Conservation (phyloP, 1,284 basidiomycete species). For the Paramarasmius palmivorus region DNA sequence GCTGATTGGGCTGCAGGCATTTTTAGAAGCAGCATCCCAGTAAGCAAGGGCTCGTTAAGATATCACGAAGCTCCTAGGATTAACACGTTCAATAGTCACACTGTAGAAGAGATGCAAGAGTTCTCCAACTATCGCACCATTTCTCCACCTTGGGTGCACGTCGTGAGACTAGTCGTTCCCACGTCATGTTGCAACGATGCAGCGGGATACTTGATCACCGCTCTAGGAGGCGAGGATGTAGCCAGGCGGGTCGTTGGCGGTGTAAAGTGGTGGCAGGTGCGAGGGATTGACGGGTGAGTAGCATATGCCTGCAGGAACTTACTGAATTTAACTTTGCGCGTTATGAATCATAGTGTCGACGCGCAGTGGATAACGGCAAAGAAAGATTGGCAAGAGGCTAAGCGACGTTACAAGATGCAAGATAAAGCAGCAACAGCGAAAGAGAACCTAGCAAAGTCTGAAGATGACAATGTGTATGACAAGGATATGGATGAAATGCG, state of each 20-base stretch:
- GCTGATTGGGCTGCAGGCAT: slow-evolving; percentile 41
- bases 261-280: slow-evolving; percentile 96
- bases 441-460: slow-evolving; percentile 24
- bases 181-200: slow-evolving; percentile 79
- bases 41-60: slow-evolving; percentile 36
- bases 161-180: slow-evolving; percentile 75
- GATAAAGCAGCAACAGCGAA: slow-evolving; percentile 33
- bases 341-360: slow-evolving; percentile 56
- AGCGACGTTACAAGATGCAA: slow-evolving; percentile 51
- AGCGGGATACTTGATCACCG: slow-evolving; percentile 75
- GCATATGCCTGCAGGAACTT: not conserved
- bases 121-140: slow-evolving; percentile 88
- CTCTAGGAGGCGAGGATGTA: slow-evolving; percentile 81
- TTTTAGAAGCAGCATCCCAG: slow-evolving; percentile 52
- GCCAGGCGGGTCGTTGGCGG: slow-evolving; percentile 83
- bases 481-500: slow-evolving; percentile 84
- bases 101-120: slow-evolving; percentile 82
- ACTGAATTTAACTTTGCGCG: not conserved
- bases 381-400: slow-evolving; percentile 70
- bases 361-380: slow-evolving; percentile 88
- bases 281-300: slow-evolving; percentile 70
- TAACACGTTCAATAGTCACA: slow-evolving; percentile 46
- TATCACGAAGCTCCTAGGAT: not conserved
- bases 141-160: slow-evolving; percentile 86
- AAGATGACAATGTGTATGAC: slow-evolving; percentile 42